Evolutionary conservation across 2,329 filamentous ascomycete genomes (phyloP).

Genomic region (Epichloe sibirici): DNA sequence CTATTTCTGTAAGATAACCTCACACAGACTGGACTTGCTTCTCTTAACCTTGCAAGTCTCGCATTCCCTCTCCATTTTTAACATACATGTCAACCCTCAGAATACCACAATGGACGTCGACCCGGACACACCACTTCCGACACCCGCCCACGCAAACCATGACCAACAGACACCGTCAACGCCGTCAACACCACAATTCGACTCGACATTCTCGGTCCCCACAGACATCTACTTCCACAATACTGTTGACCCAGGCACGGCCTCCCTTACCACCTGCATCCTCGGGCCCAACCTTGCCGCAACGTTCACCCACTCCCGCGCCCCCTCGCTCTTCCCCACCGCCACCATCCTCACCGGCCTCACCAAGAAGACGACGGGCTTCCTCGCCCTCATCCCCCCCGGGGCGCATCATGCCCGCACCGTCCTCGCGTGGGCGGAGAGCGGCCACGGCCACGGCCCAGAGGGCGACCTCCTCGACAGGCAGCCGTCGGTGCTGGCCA

Average conservation of each 20-base stretch:
- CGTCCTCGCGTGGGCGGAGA: constrained; percentile 21
- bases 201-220: constrained; percentile 10
- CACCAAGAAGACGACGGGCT: constrained; percentile 20
- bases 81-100: no score
- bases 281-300: constrained; percentile 20
- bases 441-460: constrained; percentile 19
- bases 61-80: no score
- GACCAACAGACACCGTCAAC: background rate
- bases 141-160: background rate
- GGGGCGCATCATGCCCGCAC: constrained; percentile 8
- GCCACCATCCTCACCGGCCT: constrained; percentile 9
- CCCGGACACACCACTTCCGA: constrained; percentile 1
- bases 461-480: constrained; percentile 19
- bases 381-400: constrained; percentile 14
- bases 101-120: background rate
- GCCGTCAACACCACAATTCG: constrained; percentile 8
- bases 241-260: constrained; percentile 12
- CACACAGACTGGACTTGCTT: no score
- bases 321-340: background rate
- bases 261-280: constrained; percentile 17
- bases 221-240: constrained; percentile 22
- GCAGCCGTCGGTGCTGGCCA: constrained; percentile 14
- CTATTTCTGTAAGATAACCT: no score
- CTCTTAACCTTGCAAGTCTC: no score
- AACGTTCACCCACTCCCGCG: constrained; percentile 17